Evolutionary conservation across 345 rosid genomes (phyloP), one percentile per base, ranked within the genome.

Genomic region (Brassica incana): DNA sequence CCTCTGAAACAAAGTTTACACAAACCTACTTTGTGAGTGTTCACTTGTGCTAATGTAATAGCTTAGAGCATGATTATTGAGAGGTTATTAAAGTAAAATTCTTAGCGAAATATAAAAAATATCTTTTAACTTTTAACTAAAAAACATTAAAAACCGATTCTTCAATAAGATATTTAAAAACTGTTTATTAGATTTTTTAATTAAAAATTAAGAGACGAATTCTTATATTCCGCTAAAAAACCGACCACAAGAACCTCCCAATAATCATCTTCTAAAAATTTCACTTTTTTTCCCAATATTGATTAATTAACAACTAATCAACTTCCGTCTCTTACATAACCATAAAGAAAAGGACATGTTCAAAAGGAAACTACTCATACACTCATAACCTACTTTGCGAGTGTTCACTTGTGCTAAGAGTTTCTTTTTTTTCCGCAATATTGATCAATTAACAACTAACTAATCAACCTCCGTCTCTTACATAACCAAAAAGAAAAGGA

Each of bases 301-400:
- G 70, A 63, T 80, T 66, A 74, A 8, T 50, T 62, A 54, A 9
- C 45, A 40, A 38, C 9, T 16, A 50, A 62, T 43, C 16, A 11
- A 69, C 9, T 23, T 74, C 35, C 23, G 20, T 50, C 16, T 74
- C 67, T 63, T 64, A 75, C 79, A 80, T 63, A 29, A 20, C 14
- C 8, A 25, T 66, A 12, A 35, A 14, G 56, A 50, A 50, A 50
- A 63, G n/a, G 65, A 69, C 73, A 16, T 5, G 8, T 9, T 67
- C 4, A 14, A 35, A 61, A 75, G 35, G 48, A 15, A 74, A 25
- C 74, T 79, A 64, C 67, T 74, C 8, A 48, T 14, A 35, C 61
- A 23, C 25, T 23, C 25, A 23, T 23, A 23, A 23, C 25, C 25
- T 23, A 32, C 32, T 35, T 54, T 6, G 2, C 33, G 36, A 63